Evolutionary conservation across 441 rosid genomes (phyloP), one percentile per base, ranked within the genome.

Genomic region (Syzygium malaccense): DNA sequence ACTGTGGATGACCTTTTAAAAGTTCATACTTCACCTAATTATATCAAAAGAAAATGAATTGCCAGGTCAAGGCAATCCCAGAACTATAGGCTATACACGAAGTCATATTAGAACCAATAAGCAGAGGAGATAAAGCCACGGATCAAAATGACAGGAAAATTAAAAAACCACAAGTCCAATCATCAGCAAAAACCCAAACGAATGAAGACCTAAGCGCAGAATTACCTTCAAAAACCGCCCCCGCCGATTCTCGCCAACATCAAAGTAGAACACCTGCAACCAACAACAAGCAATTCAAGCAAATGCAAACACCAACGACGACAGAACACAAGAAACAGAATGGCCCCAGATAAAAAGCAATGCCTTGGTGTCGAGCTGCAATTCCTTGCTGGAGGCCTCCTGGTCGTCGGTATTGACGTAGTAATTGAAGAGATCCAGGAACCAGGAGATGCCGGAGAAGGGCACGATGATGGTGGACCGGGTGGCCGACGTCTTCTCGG

Each of bases 391-490:
- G 85, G 95, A 95, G 85, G 95, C 95, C 89, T 96, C 98, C 87
- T 92, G 96, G 78, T 97, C 99, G 51, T 96, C 98, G 71, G 99
- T 94, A 92, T 91, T 92, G 88, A 95, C 98, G 88, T 96, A 97
- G 94, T 97, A 96, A 92, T 96, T 96, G 94, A 97, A 96, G 92
- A 96, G 99, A 91, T 97, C 97, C 86, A 96, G 93, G 94, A 97
- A 97, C 99, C 99, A 97, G 45, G 99, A 96, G 91, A 97, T 95
- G 87, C 98, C 99, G 4, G 99, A 94, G 92, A 92, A 96, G 79
- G 99, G 99, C 49, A 97, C 98, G 68, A 97, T 97, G 94, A 97
- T 96, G 87, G 99, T 97, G 92, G 99, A 96, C 94, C 99, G 93
- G 48, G 99, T 97, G 56, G 99, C 97, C 13, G 99, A 96, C 19